Evolutionary conservation across 1,139 yeast genomes (phyloP), one percentile per base, ranked within the genome.

Genomic region (Kodamaea arcana): DNA sequence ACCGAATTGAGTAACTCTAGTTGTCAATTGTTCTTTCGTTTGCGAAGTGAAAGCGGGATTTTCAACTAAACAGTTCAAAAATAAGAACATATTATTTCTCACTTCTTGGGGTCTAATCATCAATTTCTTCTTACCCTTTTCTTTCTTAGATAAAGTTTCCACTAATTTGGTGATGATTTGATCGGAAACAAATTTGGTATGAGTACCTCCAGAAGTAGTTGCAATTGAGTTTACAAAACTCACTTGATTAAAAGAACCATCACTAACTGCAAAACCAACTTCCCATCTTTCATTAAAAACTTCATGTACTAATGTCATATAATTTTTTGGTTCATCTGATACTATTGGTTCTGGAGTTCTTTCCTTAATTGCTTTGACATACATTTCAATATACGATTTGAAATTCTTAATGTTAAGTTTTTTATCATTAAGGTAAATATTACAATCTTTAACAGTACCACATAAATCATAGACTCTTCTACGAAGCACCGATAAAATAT

Each of bases 21-120:
- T 87, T 11, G 97, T 90, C 49, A 94, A 68, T 55, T 90, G 96
- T 56, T 94, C 98, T 53, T 94, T 94, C 0, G 98, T 94, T 64
- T 94, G 98, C 0, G 98, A 90, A 0, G 97, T 90, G 54, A 94
- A 94, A 0, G 97, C 95, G 0, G 98, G 98, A 50, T 94, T 94
- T 56, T 88, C 97, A 59, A 94, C 80, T 47, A 90, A 70, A 72
- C 97, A 88, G 58, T 94, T 94, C 45, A 94, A 71, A 51, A 94
- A 94, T 27, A 94, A 55, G 52, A 92, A 92, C 82, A 92, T 84
- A 58, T 88, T 85, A 57, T 83, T 88, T 54, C 83, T 80, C 39
- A 94, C 84, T 62, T 94, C 97, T 47, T 82, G 82, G 1, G 95
- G 92, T 49, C 84, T 85, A 40, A 94, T 78, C 58, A 80, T 80